Percentiles rank a stretch among this genome's conserved stretches.
Evolutionary conservation across 768 basidiomycete genomes (phyloP).

Genomic region (Pleurotus tuber-regium): DNA sequence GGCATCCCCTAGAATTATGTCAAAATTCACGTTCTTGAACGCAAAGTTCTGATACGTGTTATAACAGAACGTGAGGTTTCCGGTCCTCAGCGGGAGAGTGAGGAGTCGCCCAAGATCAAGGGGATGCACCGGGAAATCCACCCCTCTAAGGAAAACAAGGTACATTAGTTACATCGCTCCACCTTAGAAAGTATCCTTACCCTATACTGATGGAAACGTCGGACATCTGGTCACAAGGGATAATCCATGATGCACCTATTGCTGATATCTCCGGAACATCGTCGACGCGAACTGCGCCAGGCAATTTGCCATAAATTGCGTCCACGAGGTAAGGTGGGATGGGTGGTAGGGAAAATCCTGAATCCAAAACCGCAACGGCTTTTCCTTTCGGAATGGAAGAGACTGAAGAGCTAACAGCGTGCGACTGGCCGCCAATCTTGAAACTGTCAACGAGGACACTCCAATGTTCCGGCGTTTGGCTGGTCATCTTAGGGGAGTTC

Average conservation of each 20-base stretch:
- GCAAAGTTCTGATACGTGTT: constrained; percentile 26
- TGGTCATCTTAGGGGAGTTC: constrained; percentile 47
- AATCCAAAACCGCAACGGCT: constrained; percentile 63
- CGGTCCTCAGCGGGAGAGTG: constrained; percentile 15
- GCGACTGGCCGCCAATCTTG: constrained; percentile 53
- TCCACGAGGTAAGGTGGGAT: constrained; percentile 47
- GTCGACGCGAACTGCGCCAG: constrained; percentile 43
- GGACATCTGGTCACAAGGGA: constrained; percentile 63
- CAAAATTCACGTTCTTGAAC: constrained; percentile 50
- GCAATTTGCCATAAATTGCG: constrained; percentile 56
- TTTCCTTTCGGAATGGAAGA: constrained; percentile 34
- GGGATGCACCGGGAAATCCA: constrained; percentile 60
- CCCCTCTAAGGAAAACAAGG: constrained; percentile 40
- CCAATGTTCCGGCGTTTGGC: constrained; percentile 56
- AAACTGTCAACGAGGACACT: constrained; percentile 47
- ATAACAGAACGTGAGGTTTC: constrained; percentile 31
- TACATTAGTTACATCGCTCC: not conserved
- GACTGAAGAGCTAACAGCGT: constrained; percentile 46
- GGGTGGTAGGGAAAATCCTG: constrained; percentile 68
- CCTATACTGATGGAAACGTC: constrained; percentile 64
- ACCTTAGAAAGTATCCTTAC: constrained; percentile 29
- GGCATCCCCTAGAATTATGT: constrained; percentile 72
- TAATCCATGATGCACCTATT: constrained; percentile 39
- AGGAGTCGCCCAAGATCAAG: constrained; percentile 45
- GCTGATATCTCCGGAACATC: constrained; percentile 20